A percentile compares a stretch with the other conserved stretches of the same genome.
Evolutionary conservation across 768 basidiomycete species (phyloP).

Genomic region (Collybia sp.): DNA sequence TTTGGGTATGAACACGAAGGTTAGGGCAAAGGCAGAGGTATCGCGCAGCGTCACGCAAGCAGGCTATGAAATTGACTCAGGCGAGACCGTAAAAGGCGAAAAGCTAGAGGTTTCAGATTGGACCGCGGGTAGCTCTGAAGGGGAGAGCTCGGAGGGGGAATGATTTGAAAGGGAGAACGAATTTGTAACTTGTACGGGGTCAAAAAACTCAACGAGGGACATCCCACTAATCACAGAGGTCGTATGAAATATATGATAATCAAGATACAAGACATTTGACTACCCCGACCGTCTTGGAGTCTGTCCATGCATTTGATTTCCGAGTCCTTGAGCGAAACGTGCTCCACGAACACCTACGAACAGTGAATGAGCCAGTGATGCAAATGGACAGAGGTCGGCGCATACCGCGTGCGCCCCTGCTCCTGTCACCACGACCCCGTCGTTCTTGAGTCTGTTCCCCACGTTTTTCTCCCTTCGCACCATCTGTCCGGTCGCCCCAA

Average conservation of each 20-base stretch:
- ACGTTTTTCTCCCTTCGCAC: constrained; percentile 71
- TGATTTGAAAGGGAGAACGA: constrained; percentile 7
- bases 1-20: constrained; percentile 67
- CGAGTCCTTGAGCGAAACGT: constrained; percentile 80
- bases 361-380: constrained; percentile 22
- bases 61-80: constrained; percentile 59
- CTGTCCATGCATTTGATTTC: constrained; percentile 66
- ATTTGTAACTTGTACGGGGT: not conserved
- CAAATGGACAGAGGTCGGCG: constrained; percentile 1
- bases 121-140: constrained; percentile 9
- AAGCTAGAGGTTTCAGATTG: constrained; percentile 17
- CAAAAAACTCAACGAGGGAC: too few species aligned
- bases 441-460: constrained; percentile 78
- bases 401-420: constrained; percentile 58
- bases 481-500: constrained; percentile 68
- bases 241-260: too few species aligned
- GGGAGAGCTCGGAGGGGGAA: constrained; percentile 3
- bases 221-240: too few species aligned
- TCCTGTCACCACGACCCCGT: constrained; percentile 68
- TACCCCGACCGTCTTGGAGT: constrained; percentile 25
- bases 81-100: constrained; percentile 12
- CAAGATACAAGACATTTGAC: not conserved
- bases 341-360: constrained; percentile 65
- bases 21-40: constrained; percentile 68
- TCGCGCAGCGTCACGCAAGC: constrained; percentile 68